These are phyloP conservation scores for Hibiscus tridactylites DNA, from an alignment of 345 rosid genomes.

Conservation along the genomic window DNA sequence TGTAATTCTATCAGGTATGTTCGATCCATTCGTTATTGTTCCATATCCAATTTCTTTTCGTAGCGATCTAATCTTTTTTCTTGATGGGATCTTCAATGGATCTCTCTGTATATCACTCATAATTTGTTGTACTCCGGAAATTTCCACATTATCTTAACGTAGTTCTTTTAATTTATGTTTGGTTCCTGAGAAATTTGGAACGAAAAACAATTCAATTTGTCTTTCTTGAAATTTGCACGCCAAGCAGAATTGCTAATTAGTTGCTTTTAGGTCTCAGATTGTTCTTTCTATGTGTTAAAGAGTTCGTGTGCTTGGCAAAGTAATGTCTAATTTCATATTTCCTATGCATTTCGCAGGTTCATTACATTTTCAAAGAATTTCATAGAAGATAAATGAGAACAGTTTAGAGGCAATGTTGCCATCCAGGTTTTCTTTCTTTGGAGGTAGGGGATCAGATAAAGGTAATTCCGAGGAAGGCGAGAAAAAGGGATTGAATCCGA, in stretches of 20 bases:
- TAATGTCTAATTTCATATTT: background rate
- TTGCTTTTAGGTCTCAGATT: background rate
- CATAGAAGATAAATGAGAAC: background rate
- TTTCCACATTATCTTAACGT: background rate
- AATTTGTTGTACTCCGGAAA: background rate
- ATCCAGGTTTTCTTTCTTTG: conserved; percentile 37
- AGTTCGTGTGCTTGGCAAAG: background rate
- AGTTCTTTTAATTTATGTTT: background rate
- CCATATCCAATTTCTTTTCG: background rate
- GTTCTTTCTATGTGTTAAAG: background rate
- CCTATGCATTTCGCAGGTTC: background rate
- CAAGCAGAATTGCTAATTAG: background rate
- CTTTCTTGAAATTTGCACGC: background rate
- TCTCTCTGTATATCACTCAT: background rate
- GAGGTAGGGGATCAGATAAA: conserved; percentile 33
- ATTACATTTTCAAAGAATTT: background rate
- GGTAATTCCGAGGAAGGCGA: conserved; percentile 12
- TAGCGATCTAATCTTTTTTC: background rate
- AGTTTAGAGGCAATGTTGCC: conserved; percentile 7
- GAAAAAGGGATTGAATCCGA: conserved; percentile 34
- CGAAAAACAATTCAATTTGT: background rate
- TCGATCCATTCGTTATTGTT: background rate
- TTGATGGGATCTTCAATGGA: background rate
- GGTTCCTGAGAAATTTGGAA: background rate
- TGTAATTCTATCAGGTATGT: background rate